Percentiles rank a stretch among this genome's conserved stretches.
Evolutionary conservation across 169 alveolate species (phyloP).

Genomic region (Eimeria falciformis): DNA sequence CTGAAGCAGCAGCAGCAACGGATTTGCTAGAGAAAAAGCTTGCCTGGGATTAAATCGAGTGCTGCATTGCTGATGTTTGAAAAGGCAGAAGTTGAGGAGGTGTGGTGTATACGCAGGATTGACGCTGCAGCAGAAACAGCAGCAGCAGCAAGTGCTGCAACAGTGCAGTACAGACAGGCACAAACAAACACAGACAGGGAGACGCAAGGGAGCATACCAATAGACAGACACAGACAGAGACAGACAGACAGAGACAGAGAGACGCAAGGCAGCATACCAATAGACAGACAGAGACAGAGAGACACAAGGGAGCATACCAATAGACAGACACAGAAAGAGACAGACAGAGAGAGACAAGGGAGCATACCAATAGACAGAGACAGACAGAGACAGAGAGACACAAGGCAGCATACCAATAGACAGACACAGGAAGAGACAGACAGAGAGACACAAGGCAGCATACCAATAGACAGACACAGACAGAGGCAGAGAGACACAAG

Average conservation of each 20-base stretch:
- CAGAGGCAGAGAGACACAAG: not conserved
- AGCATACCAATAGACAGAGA: not conserved
- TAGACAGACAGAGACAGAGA: not conserved
- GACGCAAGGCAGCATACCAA: not conserved
- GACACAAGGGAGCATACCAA: not conserved
- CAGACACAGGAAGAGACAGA: not conserved
- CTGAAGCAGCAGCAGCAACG: too few relatives aligned
- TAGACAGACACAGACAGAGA: not conserved
- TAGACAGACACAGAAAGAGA: not conserved
- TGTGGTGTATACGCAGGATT: not conserved
- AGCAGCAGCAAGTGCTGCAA: not conserved
- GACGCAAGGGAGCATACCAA: too few relatives aligned
- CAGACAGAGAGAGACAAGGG: not conserved
- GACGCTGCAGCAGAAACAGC: constrained; percentile 23
- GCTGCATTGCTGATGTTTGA: constrained; percentile 20
- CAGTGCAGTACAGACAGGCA: too few relatives aligned
- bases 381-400: too few relatives aligned
- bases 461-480: too few relatives aligned
- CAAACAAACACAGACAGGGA: too few relatives aligned
- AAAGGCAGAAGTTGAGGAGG: not conserved
- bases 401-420: too few relatives aligned
- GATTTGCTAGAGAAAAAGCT: too few relatives aligned
- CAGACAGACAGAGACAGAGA: not conserved
- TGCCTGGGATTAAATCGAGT: constrained; percentile 5
- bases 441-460: not conserved